Conservation (phyloP, 164 flowering plant genomes). For the Stephania cephalantha region DNA sequence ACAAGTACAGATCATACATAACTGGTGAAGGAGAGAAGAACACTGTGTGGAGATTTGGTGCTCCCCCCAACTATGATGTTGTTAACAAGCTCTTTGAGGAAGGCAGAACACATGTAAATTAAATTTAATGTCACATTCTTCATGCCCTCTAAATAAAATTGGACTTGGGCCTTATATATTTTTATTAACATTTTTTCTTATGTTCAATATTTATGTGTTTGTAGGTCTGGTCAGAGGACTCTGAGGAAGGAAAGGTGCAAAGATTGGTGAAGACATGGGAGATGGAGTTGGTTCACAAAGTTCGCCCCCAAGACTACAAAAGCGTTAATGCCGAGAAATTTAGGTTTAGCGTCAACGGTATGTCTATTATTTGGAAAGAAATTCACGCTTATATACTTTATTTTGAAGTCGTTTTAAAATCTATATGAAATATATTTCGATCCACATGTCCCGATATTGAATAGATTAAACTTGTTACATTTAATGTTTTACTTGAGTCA, state of each 20-base stretch:
- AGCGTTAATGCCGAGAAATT: conserved; percentile 34
- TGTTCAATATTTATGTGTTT: not conserved
- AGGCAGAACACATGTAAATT: conserved; percentile 40
- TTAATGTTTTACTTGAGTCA: too few relatives aligned
- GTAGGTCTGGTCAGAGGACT: conserved; percentile 74
- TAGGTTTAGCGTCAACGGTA: conserved; percentile 51
- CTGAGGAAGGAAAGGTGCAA: conserved; percentile 64
- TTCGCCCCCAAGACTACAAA: conserved; percentile 33
- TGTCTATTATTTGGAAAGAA: not conserved
- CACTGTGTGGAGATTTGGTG: conserved; percentile 65
- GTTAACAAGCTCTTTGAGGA: conserved; percentile 70
- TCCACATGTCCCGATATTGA: too few relatives aligned
- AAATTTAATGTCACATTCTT: not conserved
- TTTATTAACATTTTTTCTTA: not conserved
- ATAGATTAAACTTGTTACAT: too few relatives aligned
- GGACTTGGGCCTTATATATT: not conserved
- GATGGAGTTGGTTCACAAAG: conserved; percentile 76
- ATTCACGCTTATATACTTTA: too few relatives aligned
- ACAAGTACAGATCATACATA: conserved; percentile 53
- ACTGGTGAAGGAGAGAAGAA: conserved; percentile 40
- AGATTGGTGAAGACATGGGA: conserved; percentile 70
- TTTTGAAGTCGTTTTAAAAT: too few relatives aligned
- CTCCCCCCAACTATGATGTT: conserved; percentile 54
- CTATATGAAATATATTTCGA: too few relatives aligned
- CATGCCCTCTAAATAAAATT: too few relatives aligned